These are phyloP conservation scores for Microbotryomycetes sp. DNA, from an alignment of 1,284 basidiomycete genomes.

Conservation along the genomic window DNA sequence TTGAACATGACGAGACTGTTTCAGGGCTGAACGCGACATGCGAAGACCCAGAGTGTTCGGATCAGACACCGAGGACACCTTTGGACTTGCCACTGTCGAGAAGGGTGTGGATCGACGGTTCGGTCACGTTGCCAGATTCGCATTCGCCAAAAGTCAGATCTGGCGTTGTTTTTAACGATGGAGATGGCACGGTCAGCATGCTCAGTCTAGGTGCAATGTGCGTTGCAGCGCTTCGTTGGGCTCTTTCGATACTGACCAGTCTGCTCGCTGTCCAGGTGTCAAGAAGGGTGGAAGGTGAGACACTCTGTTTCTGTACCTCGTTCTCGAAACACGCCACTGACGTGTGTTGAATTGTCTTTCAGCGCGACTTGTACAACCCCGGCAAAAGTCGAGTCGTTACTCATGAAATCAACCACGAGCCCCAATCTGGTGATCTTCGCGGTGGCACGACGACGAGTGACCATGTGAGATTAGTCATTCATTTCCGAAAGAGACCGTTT, in stretches of 20 bases:
- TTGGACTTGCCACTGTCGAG: constrained; percentile 56
- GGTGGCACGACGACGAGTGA: constrained; percentile 76
- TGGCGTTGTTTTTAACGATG: constrained; percentile 49
- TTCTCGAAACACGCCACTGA: background rate
- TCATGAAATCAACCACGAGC: constrained; percentile 82
- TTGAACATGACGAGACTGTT: constrained; percentile 57
- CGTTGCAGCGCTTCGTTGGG: constrained; percentile 55
- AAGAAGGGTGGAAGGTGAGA: background rate
- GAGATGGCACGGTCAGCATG: constrained; percentile 90
- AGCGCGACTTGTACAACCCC: constrained; percentile 79
- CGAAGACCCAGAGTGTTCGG: constrained; percentile 30
- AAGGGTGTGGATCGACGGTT: constrained; percentile 73
- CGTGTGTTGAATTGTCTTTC: background rate
- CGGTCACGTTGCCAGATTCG: constrained; percentile 54
- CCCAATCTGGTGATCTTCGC: constrained; percentile 59
- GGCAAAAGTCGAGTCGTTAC: constrained; percentile 78
- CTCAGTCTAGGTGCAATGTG: constrained; percentile 92
- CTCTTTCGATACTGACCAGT: background rate
- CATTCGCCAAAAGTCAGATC: constrained; percentile 25
- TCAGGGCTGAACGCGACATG: constrained; percentile 12
- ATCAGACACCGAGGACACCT: constrained; percentile 45
- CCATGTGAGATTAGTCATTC: constrained; percentile 12
- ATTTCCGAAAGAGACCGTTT: too few relatives aligned
- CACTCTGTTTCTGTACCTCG: too few relatives aligned
- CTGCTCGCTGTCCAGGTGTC: background rate